Evolutionary conservation across 2,329 filamentous ascomycete genomes (phyloP), one percentile per base, ranked within the genome.

Genomic region (Botryotinia globosa): DNA sequence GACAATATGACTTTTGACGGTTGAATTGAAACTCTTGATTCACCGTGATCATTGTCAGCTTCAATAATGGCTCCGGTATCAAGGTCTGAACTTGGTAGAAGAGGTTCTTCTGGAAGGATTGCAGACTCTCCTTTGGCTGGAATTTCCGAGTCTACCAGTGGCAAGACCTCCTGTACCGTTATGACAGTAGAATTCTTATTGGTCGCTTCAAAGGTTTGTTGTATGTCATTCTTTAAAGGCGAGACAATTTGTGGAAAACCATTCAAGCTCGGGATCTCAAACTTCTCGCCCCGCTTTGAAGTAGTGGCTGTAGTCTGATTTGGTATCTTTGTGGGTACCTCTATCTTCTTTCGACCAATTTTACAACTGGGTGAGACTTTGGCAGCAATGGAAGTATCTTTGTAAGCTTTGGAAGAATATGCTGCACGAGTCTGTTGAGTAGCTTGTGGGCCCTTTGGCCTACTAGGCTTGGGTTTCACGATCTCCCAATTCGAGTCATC

Each of bases 401-500:
- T 68, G 16, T 32, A 25, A 42, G 37, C 34, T 37, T 68, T 42
- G n/a, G 48, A 20, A 56, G n/a, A 44, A 56, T 29, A n/a, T 5
- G n/a, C 18, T 42, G 37, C 18, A 22, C 12, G 14, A 68, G n/a
- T 42, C 1, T 42, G 34, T 9, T 29, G 18, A 10, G 25, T 29
- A 32, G 6, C n/a, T 7, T 51, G n/a, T 32, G 18, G 34, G 20
- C 34, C 37, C 34, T 32, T 66, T 51, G 32, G n/a, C 37, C 44
- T 68, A n/a, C 12, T 32, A 14, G 48, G 10, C 18, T 45, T 72
- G n/a, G 61, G 37, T 25, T 67, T 72, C 5, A 72, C 69, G 20
- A 66, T 51, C 32, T 72, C 39, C 69, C 69, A 72, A 12, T 54
- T 32, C 7, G 45, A 37, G 7, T 67, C 62, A 14, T 65, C 45